Evolutionary conservation across 1,139 yeast species (phyloP), one percentile per base, ranked within the genome.

Genomic region (Pichiaceae sp.): DNA sequence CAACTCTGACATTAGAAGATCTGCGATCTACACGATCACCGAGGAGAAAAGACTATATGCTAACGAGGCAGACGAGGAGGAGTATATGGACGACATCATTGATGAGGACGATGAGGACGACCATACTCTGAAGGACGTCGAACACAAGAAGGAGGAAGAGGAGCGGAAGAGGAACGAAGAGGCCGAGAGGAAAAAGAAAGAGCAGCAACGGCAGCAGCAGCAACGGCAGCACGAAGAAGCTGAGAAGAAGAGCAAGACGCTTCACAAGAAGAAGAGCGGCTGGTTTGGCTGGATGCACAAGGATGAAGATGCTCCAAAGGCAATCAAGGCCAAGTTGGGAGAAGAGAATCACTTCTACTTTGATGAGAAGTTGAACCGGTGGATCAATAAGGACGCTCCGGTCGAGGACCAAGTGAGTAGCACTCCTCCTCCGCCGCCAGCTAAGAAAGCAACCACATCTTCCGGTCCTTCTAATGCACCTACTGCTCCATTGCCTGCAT

Each of bases 241-340:
- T 21, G 28, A 36, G 16, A 25, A 32, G 17, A 33, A 30, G 21
- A 23, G 31, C 4, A 15, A 25, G 14, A 29, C 20, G 14, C 7
- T 25, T 1, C 35, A 44, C 4, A 37, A 21, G 11, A 36, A 31
- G 15, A 28, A 38, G 12, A 42, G 40, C 3, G 60, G 78, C 11
- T 76, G 80, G 80, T 66, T 74, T 48, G 62, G 70, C 15, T 72
- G 77, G 70, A 58, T 68, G 20, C 56, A 46, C 31, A 50, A 56
- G 32, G 63, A 64, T 35, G 73, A 75, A 37, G 79, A 77, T 35
- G 79, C 75, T 40, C 81, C 83, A 31, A 84, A 82, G 53, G 84
- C 93, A 1, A 70, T 78, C 42, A 73, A 75, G 48, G 97, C 96
- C 25, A 87, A 91, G 50, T 63, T 91, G 44, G 98, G 98, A 8